Evolutionary conservation across 192 early-diverging fungal species (phyloP).

Genomic region (Backusella macrospora): DNA sequence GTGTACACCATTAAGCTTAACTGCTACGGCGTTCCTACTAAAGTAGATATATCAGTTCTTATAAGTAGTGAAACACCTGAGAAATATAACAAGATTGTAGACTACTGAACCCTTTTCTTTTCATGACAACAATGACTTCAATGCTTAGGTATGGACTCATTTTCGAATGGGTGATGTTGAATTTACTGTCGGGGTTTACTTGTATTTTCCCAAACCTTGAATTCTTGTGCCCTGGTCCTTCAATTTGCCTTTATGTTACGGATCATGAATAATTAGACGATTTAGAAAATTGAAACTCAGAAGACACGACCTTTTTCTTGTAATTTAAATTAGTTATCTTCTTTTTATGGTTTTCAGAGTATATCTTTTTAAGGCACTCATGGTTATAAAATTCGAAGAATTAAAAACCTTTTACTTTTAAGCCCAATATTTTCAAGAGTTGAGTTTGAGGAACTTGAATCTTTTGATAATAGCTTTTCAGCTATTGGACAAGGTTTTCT

Average conservation of each 20-base stretch:
- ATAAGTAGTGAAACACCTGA: background rate
- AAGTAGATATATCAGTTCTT: conserved; percentile 11
- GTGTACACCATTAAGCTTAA: conserved; percentile 13
- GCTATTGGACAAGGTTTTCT: conserved; percentile 26
- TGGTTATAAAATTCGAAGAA: conserved; percentile 28
- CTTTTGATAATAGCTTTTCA: conserved; percentile 23
- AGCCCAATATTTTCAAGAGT: conserved; percentile 24
- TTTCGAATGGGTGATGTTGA: conserved; percentile 5
- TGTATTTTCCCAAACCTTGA: conserved; percentile 3
- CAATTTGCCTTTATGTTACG: conserved; percentile 8
- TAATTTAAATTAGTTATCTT: background rate
- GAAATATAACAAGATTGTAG: background rate
- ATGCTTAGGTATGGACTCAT: conserved; percentile 12
- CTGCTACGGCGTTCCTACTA: background rate
- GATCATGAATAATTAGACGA: conserved; percentile 2
- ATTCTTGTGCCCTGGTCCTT: conserved; percentile 17
- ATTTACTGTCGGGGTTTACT: conserved; percentile 8
- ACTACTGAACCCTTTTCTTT: background rate
- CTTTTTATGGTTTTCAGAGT: conserved; percentile 26
- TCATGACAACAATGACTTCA: background rate
- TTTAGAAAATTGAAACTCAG: background rate
- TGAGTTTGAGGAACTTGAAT: conserved; percentile 32
- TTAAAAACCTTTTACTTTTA: conserved; percentile 30
- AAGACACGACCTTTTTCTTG: background rate
- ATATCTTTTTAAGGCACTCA: conserved; percentile 22